Base-by-base conservation (phyloP, 345 rosid genomes). In the Camelina laxa region DNA sequence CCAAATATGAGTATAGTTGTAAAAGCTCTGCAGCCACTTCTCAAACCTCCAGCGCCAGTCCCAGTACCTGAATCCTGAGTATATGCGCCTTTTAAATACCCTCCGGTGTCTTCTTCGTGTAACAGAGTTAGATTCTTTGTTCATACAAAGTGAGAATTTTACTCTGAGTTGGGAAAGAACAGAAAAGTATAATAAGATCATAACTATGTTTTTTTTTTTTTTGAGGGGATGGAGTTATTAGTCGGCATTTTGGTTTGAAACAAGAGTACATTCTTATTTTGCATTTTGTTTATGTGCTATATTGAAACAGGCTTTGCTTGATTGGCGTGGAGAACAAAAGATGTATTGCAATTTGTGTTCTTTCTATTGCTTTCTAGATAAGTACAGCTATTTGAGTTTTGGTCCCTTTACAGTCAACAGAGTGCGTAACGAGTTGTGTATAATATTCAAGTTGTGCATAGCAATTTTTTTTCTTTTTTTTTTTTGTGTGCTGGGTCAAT, bases 1-100 rank as follows among this genome's bases (percentile, higher is more conserved):
- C 98, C 93, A 4, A 91, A 91, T 79, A 89, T 89, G 96, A 93
- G 98, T 82, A 91, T 89, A 19, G 98, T 89, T 20, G 96, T 93
- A 30, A 93, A 91, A 85, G 96, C 96, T 55, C 84, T 93, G 41
- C 92, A 88, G 74, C 98, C 97, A 15, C 82, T 93, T 60, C 70
- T 87, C 61, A 85, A 89, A 80, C 87, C 91, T 30, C 91, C 89
- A 14, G 83, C 84, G 9, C 89, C 89, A 19, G 81, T 77, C 33
- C 62, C 84, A 58, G 69, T 49, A 14, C 57, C 73, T 0, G 81
- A 77, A 41, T 14, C 77, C 13, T 77, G 73, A 77, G 80, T 63
- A 36, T 41, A n/a, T 39, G 49, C 10, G 49, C 50, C 35, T 61
- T 14, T 7, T 41, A 60, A 7, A 60, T 39, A 39, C 49, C 33